phyloP scores from a whole-genome alignment of 768 basidiomycete genomes.

The Lactarius akahatsu region DNA sequence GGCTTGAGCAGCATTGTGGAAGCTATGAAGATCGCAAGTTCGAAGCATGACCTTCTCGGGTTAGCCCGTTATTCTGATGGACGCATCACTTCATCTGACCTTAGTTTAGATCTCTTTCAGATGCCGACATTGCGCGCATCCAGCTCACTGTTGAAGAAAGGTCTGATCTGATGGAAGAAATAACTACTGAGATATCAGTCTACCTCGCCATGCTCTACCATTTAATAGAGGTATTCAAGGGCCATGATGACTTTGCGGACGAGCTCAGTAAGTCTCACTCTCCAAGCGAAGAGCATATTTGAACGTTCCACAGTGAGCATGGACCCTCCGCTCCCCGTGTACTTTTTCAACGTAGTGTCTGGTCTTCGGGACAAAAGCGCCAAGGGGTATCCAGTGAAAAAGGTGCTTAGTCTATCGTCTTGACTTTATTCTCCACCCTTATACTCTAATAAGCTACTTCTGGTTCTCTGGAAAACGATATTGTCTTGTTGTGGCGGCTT shows the following conservation, averaged over 20 bases:
- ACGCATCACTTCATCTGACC: background rate
- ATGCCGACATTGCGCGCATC: slow-evolving; percentile 69
- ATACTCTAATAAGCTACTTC: slow-evolving; percentile 61
- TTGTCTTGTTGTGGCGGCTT: slow-evolving; percentile 92
- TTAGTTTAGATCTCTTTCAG: slow-evolving; percentile 62
- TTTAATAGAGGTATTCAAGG: slow-evolving; percentile 89
- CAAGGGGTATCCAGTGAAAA: slow-evolving; percentile 96
- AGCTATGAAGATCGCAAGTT: slow-evolving; percentile 85
- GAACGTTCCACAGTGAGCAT: slow-evolving; percentile 69
- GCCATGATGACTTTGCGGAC: slow-evolving; percentile 92
- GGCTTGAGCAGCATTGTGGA: slow-evolving; percentile 81
- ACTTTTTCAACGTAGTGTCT: slow-evolving; percentile 88
- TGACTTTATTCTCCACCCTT: slow-evolving; percentile 19
- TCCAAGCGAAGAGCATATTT: slow-evolving; percentile 3
- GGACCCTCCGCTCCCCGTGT: slow-evolving; percentile 91
- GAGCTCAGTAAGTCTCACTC: slow-evolving; percentile 76
- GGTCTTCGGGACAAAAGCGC: slow-evolving; percentile 89
- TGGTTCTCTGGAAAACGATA: slow-evolving; percentile 93
- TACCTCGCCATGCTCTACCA: slow-evolving; percentile 95
- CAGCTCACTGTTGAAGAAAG: slow-evolving; percentile 69
- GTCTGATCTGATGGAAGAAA: slow-evolving; percentile 81
- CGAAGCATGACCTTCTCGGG: slow-evolving; percentile 85
- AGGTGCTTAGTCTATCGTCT: slow-evolving; percentile 48
- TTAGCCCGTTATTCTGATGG: slow-evolving; percentile 33
- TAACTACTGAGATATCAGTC: slow-evolving; percentile 89